Base-by-base conservation (phyloP, 202 grass and related monocot genomes). In the Bolboschoenoplectus hybrid region DNA sequence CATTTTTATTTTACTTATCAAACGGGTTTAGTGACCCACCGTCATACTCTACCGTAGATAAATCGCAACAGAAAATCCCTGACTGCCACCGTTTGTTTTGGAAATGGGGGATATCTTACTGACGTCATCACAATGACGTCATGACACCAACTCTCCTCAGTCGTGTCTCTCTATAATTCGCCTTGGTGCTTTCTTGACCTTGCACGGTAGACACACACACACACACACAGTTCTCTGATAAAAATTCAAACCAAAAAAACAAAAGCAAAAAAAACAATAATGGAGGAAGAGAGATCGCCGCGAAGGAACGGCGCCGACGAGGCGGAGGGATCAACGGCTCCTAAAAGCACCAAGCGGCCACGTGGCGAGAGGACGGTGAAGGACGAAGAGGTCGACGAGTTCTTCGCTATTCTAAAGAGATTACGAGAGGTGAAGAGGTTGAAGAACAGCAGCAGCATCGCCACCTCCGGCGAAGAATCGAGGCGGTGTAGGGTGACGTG, bases 351-450 rank as follows among this genome's bases (percentile, higher is more conserved):
- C 34, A 84, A 84, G 66, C 65, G 82, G 3, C 47, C 64, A 41
- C 82, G 65, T 52, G 63, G 26, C 49, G 47, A 84, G 38, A 50
- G 82, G 2, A 39, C 82, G 5, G 82, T 84, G 47, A 84, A 70
- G 6, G 82, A 84, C 6, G 45, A 84, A 9, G 82, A 84, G 7
- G 82, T 84, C 6, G 82, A 84, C 16, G 64, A 84, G 82, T 84
- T 84, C 26, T 84, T 84, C 10, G 66, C 47, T 0, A 84, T 84
- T 12, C 3, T 84, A 7, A 84, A 84, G 82, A 71, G 82, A 40
- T 60, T 80, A 41, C 13, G 41, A 10, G 75, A 80, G 51, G 53
- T 60, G 7, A 80, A 80, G 38, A 80, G 52, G 53, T 11, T 60
- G 53, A 80, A 61, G 16, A 41, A 2, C 7, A 16, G 53, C 8